Evolutionary conservation across 2,329 filamentous ascomycete species (phyloP).

Genomic region (Dryadomyces sulphureus): DNA sequence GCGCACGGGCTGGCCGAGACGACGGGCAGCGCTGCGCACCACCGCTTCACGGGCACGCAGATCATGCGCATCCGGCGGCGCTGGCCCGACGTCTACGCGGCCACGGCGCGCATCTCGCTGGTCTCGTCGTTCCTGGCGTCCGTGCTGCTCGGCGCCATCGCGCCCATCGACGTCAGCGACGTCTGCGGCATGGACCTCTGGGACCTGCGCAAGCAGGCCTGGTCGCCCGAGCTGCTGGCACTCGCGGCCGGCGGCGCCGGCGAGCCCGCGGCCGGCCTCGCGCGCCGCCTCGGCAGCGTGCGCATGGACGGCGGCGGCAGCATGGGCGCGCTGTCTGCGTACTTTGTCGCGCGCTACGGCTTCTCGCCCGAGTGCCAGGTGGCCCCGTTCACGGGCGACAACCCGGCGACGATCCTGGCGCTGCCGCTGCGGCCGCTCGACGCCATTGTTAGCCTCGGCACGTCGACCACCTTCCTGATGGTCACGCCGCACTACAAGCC

Average conservation of each 20-base stretch:
- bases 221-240: constrained; percentile 60
- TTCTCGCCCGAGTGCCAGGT: constrained; percentile 64
- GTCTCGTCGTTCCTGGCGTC: constrained; percentile 94
- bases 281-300: constrained; percentile 66
- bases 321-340: constrained; percentile 60
- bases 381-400: constrained; percentile 86
- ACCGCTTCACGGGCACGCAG: constrained; percentile 95
- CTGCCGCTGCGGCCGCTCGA: constrained; percentile 77
- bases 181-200: constrained; percentile 95
- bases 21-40: constrained; percentile 88
- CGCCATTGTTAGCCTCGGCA: constrained; percentile 88
- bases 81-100: constrained; percentile 65
- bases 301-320: constrained; percentile 65
- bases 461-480: constrained; percentile 95
- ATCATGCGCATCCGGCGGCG: constrained; percentile 77
- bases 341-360: constrained; percentile 67
- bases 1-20: constrained; percentile 55
- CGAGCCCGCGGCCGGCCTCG: constrained; percentile 49
- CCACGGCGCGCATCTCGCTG: constrained; percentile 74
- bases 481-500: constrained; percentile 84
- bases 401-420: constrained; percentile 86
- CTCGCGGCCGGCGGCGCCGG: constrained; percentile 53
- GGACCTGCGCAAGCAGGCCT: constrained; percentile 64
- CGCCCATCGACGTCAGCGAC: constrained; percentile 85
- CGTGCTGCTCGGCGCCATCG: constrained; percentile 69